A percentile compares a stretch with the other conserved stretches of the same genome.
These are phyloP conservation scores for Trametes villosa DNA, from an alignment of 768 basidiomycete species.

Conservation along the genomic window DNA sequence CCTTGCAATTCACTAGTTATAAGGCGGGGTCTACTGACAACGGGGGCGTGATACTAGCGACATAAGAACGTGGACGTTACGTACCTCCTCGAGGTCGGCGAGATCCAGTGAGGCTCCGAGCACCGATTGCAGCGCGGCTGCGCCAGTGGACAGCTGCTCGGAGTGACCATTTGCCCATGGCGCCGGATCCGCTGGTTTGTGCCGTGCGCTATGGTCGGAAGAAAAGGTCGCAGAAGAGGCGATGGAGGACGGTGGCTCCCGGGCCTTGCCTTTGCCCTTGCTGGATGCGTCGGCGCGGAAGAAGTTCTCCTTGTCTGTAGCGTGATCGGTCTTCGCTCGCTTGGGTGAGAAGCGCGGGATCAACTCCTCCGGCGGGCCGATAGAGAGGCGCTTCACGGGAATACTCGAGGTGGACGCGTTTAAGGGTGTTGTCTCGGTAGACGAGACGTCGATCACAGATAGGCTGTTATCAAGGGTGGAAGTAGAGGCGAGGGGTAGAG, in stretches of 20 bases:
- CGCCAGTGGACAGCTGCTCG: neutral
- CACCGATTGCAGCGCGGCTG: neutral
- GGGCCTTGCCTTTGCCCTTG: constrained; percentile 28
- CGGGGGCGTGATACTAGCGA: too few species aligned
- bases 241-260: neutral
- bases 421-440: constrained; percentile 19
- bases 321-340: constrained; percentile 34
- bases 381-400: constrained; percentile 38
- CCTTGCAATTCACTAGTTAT: too few species aligned
- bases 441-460: constrained; percentile 22
- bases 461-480: constrained; percentile 22
- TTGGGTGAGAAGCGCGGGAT: constrained; percentile 31
- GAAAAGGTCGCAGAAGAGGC: neutral
- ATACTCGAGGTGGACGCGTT: constrained; percentile 16
- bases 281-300: neutral
- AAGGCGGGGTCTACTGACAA: too few species aligned
- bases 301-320: constrained; percentile 35
- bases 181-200: neutral
- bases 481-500: constrained; percentile 8
- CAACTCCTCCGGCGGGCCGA: constrained; percentile 22
- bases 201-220: neutral
- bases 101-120: constrained; percentile 6
- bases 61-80: neutral
- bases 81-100: constrained; percentile 16
- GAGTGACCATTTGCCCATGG: neutral